Base-by-base conservation (phyloP, 2,329 filamentous ascomycete genomes). In the Colletotrichum acutatum region DNA sequence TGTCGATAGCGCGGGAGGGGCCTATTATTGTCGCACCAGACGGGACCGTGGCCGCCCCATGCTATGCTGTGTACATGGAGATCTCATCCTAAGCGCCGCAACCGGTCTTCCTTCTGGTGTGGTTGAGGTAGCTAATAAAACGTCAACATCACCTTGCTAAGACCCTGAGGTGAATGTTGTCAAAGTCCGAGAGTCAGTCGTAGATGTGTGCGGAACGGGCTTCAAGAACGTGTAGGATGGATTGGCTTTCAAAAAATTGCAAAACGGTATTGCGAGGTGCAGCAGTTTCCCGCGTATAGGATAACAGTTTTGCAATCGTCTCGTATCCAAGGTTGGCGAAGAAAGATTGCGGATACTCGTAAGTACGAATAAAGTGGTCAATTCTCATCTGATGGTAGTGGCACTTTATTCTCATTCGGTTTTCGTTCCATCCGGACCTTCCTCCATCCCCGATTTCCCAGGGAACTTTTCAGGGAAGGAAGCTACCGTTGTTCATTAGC, bases 1-100 rank as follows among this genome's bases (percentile, higher is more conserved):
- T n/a, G n/a, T 37, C 6, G 42, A 72, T 64, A 26, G 66, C 46
- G 70, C 70, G 70, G 70, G 66, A 56, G 6, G 37, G 37, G 37
- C 16, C 37, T 42, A 8, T 14, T 61, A 57, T 32, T 32, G 53
- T 64, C 63, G 42, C 30, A 34, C 24, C 66, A 16, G 49, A 34
- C 34, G 22, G 22, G n/a, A 37, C 24, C 22, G 34, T 59, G 65
- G 7, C 22, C n/a, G n/a, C n/a, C n/a, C n/a, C n/a, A n/a, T n/a
- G n/a, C n/a, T n/a, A n/a, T n/a, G 24, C 22, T 46, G 46, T 53
- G 49, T 52, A 46, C 42, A 46, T 7, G 19, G 3, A 22, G 16
- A n/a, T 56, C 16, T 32, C 52, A 30, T 59, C 9, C 59, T 7
- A 53, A 32, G n/a, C 28, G n/a, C 42, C 53, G 24, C 42, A 42